Base-by-base conservation (phyloP, 257 asterid species). In the Craterostigma plantagineum region DNA sequence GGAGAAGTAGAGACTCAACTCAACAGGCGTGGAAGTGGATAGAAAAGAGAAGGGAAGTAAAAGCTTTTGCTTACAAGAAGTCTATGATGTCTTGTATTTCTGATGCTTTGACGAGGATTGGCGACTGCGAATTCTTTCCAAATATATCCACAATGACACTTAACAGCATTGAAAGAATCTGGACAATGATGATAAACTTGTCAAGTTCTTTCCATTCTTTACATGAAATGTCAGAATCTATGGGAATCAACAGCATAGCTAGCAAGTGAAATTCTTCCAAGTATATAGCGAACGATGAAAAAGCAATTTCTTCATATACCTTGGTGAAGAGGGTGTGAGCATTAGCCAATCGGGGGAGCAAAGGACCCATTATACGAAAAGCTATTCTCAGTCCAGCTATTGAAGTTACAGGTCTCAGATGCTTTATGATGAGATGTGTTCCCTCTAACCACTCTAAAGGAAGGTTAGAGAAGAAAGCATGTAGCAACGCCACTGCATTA, bases 371-470 rank as follows among this genome's bases (percentile, higher is more conserved):
- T 48, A 90, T 82, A 55, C 98, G 95, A 56, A 83, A 90, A 53
- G 90, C 91, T 59, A 90, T 76, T 69, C 98, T 72, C 71, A 90
- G 52, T 46, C 79, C 93, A 11, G 93, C 93, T 48, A 83, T 62
- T 33, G 98, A 82, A n/a, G 93, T 77, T 57, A 90, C 91, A 11
- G 98, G 98, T 60, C 71, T 73, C 43, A 82, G 86, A 60, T 90
- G 92, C 73, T 90, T 74, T 33, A 90, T 69, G 51, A 90, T 72
- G 48, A 74, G 72, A 61, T 68, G 93, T 36, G 98, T 62, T 58
- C 92, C 98, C 53, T 82, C 98, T 11, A 87, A 74, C 98, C 98
- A 87, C 71, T 87, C 95, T 48, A 74, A 65, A 5, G 98, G 98
- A 47, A 87, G 93, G 60, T 87, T 87, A 56, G 79, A 58, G 72